These are phyloP conservation scores for Geosmithia flava DNA, from an alignment of 2,329 filamentous ascomycete species.

Conservation along the genomic window DNA sequence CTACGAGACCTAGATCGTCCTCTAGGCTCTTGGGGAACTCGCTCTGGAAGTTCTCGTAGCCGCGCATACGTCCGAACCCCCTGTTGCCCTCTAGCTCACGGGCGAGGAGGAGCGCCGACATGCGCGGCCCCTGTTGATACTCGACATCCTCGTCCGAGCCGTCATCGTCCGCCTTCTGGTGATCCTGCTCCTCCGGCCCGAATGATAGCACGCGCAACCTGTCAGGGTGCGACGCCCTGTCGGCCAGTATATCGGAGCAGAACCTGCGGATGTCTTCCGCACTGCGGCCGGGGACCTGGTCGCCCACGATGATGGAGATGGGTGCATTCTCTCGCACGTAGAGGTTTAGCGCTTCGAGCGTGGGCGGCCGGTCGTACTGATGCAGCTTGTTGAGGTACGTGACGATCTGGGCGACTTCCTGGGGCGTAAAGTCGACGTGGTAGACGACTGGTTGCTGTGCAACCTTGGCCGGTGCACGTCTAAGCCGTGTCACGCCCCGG, in stretches of 20 bases:
- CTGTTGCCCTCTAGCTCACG: constrained; percentile 35
- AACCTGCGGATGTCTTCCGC: constrained; percentile 16
- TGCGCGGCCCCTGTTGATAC: constrained; percentile 3
- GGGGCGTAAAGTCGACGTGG: constrained; percentile 32
- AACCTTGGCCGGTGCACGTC: constrained; percentile 2
- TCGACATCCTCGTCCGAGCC: constrained; percentile 3
- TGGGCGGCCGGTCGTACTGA: constrained; percentile 1
- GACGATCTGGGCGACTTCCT: constrained; percentile 20
- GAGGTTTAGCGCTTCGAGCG: not conserved
- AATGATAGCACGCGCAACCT: constrained; percentile 12
- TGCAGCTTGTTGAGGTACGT: constrained; percentile 7
- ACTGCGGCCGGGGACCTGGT: constrained; percentile 10
- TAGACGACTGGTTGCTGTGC: constrained; percentile 10
- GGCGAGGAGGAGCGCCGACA: constrained; percentile 31
- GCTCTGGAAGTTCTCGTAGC: constrained; percentile 30
- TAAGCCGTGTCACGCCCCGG: constrained; percentile 7
- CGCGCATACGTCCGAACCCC: constrained; percentile 25
- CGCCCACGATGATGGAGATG: constrained; percentile 10
- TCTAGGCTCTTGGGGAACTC: constrained; percentile 32
- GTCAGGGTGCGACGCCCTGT: constrained; percentile 4
- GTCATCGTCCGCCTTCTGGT: not conserved
- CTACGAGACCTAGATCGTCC: constrained; percentile 35
- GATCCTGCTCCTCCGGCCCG: constrained; percentile 4
- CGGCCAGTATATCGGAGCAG: constrained; percentile 15
- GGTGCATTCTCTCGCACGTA: constrained; percentile 8